Evolutionary conservation across 192 early-diverging fungal species (phyloP).

Genomic region (Backusella mclennaniae): DNA sequence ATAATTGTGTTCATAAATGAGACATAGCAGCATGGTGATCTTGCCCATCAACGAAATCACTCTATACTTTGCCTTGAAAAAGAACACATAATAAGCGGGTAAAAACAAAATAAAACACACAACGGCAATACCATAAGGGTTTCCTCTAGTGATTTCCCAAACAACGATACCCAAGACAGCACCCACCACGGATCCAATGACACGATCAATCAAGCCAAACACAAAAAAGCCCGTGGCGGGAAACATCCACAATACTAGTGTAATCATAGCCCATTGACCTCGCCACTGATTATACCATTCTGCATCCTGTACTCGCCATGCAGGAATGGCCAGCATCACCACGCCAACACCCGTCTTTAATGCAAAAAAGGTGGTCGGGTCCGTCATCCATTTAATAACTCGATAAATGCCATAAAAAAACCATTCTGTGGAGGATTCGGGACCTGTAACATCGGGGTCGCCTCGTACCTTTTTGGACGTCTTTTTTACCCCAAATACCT

Average conservation of each 20-base stretch:
- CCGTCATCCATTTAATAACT: constrained; percentile 18
- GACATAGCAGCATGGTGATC: constrained; percentile 20
- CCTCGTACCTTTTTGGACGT: background rate
- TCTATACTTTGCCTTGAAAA: constrained; percentile 9
- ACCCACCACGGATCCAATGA: constrained; percentile 25
- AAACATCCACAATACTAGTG: constrained; percentile 24
- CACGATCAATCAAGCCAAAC: constrained; percentile 26
- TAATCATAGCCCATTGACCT: constrained; percentile 38
- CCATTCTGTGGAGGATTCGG: constrained; percentile 11
- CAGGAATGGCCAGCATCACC: constrained; percentile 19
- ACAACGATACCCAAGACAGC: constrained; percentile 24
- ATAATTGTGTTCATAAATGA: constrained; percentile 25
- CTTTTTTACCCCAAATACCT: background rate
- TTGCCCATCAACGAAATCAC: constrained; percentile 19
- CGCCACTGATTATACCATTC: constrained; percentile 26
- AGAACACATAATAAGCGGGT: constrained; percentile 1
- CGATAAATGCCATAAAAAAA: constrained; percentile 25
- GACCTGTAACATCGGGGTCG: constrained; percentile 33
- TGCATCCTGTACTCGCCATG: constrained; percentile 16
- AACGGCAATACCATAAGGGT: constrained; percentile 15
- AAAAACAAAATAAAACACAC: constrained; percentile 17
- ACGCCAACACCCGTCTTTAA: constrained; percentile 32
- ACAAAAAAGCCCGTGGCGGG: constrained; percentile 28
- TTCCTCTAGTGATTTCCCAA: constrained; percentile 29
- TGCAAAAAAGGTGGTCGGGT: constrained; percentile 23